These are phyloP conservation scores for Fusarium marasasianum DNA, from an alignment of 2,329 filamentous ascomycete species.

Conservation along the genomic window DNA sequence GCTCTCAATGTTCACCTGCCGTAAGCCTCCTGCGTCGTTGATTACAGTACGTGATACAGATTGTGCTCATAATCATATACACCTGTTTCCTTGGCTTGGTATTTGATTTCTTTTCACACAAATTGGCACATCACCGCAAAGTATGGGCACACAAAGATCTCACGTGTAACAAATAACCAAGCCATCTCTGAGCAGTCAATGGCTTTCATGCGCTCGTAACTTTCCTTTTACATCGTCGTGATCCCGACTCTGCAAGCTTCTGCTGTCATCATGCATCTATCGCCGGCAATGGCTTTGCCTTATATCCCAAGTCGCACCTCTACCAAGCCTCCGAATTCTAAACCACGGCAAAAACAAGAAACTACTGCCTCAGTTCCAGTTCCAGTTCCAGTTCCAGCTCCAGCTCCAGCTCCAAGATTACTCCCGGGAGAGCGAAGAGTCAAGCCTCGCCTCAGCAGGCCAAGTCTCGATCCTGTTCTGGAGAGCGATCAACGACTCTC, in stretches of 20 bases:
- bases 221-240: neutral
- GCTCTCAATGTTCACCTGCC: neutral
- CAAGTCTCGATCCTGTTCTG: constrained; percentile 44
- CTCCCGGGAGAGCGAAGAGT: constrained; percentile 28
- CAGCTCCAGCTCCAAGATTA: neutral
- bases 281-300: constrained; percentile 22
- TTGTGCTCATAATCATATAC: neutral
- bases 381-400: neutral
- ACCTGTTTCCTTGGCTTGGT: neutral
- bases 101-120: neutral
- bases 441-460: constrained; percentile 30
- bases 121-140: neutral
- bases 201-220: neutral
- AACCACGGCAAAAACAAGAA: constrained; percentile 8
- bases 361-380: neutral
- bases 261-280: constrained; percentile 15
- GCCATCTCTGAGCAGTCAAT: neutral
- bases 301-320: neutral
- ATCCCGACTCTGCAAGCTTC: neutral
- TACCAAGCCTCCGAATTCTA: neutral
- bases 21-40: neutral
- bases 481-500: constrained; percentile 40
- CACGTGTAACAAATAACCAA: neutral
- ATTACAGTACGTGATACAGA: constrained; percentile 3
- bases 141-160: neutral